Evolutionary conservation across 306 rosid genomes (phyloP).

Genomic region (Ceratonia siliqua): DNA sequence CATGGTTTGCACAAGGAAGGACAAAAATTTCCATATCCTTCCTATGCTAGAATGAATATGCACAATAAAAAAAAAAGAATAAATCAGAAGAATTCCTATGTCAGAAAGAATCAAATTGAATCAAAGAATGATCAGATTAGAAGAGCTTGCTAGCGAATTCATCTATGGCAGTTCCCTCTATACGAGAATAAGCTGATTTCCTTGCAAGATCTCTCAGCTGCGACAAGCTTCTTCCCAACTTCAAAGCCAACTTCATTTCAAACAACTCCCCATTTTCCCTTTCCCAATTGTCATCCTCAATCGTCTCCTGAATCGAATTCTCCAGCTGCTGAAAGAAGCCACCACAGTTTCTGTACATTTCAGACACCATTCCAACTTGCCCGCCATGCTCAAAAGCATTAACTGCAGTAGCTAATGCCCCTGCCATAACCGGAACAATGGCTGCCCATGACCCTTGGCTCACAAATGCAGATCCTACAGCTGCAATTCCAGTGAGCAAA

Average conservation of each 20-base stretch:
- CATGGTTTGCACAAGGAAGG: no score
- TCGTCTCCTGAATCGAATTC: slow-evolving; percentile 25
- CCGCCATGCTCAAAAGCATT: slow-evolving; percentile 64
- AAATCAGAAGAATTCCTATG: neutral
- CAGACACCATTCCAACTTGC: slow-evolving; percentile 73
- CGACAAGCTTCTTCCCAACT: slow-evolving; percentile 53
- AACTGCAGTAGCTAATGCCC: slow-evolving; percentile 50
- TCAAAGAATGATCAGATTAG: neutral
- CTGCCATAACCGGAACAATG: slow-evolving; percentile 42
- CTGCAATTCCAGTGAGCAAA: slow-evolving; percentile 65
- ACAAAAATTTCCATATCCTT: neutral
- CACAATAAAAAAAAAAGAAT: no score
- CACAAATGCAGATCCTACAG: slow-evolving; percentile 46
- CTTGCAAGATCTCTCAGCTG: slow-evolving; percentile 46
- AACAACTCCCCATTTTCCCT: slow-evolving; percentile 65
- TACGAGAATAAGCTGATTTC: slow-evolving; percentile 32
- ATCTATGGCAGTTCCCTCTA: slow-evolving; percentile 20
- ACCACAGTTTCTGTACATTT: slow-evolving; percentile 64
- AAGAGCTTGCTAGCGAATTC: slow-evolving; percentile 60
- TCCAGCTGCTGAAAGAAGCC: slow-evolving; percentile 54
- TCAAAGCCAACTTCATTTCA: slow-evolving; percentile 53
- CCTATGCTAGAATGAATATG: neutral
- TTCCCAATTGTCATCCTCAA: slow-evolving; percentile 47
- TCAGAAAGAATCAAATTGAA: neutral
- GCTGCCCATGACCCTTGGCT: slow-evolving; percentile 32